Conservation (phyloP, 441 rosid species). For the Jatropha podagrica region DNA sequence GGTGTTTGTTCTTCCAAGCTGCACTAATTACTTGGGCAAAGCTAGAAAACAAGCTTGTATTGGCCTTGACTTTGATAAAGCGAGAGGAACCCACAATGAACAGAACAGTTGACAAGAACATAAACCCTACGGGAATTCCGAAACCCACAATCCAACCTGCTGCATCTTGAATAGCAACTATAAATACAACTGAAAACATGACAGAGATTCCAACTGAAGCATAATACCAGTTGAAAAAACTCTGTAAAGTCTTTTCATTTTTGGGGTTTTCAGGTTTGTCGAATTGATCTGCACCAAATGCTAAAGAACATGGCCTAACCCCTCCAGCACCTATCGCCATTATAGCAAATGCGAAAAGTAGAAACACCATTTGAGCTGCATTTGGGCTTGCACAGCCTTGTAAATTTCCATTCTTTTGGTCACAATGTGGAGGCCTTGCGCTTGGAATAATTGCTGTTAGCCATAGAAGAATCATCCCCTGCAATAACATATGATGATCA, state of each 20-base stretch:
- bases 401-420: constrained; percentile 3
- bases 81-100: constrained; percentile 32
- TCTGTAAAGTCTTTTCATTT: constrained; percentile 34
- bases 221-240: constrained; percentile 56
- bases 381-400: constrained; percentile 28
- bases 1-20: constrained; percentile 31
- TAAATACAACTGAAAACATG: constrained; percentile 25
- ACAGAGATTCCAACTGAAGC: constrained; percentile 41
- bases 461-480: constrained; percentile 52
- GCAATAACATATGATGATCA: neutral
- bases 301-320: constrained; percentile 48
- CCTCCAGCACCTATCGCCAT: constrained; percentile 59
- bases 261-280: constrained; percentile 34
- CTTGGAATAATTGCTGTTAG: constrained; percentile 38
- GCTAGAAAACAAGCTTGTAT: constrained; percentile 31
- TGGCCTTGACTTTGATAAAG: constrained; percentile 32
- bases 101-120: constrained; percentile 24
- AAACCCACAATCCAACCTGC: constrained; percentile 44
- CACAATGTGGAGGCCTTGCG: constrained; percentile 41
- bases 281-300: constrained; percentile 55
- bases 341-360: constrained; percentile 34
- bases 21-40: constrained; percentile 31
- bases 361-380: constrained; percentile 29
- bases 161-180: constrained; percentile 31
- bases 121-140: constrained; percentile 33